Evolutionary conservation across 2,329 filamentous ascomycete species (phyloP).

Genomic region (Botrytis hyacinthi): DNA sequence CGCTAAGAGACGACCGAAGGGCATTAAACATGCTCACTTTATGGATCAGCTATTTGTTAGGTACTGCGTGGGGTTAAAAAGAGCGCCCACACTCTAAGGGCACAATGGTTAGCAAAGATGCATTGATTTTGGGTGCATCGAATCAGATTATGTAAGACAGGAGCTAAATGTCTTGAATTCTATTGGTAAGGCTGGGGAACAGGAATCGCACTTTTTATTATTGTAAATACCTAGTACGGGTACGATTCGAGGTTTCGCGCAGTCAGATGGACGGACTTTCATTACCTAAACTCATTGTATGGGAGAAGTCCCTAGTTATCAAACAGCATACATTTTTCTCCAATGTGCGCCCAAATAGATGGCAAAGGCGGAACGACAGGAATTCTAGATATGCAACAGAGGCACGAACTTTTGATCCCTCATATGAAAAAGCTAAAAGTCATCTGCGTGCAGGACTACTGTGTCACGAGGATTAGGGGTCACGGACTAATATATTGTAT

Average conservation of each 20-base stretch:
- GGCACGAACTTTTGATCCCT: background rate
- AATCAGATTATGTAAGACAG: background rate
- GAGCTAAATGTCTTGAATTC: background rate
- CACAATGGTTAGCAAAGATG: background rate
- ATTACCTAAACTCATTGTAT: background rate
- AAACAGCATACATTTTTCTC: background rate
- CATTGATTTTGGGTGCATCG: background rate
- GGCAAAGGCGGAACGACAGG: constrained; percentile 7
- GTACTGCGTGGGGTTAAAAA: constrained; percentile 52
- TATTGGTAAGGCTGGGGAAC: background rate
- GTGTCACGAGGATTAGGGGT: background rate
- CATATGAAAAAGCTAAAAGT: background rate
- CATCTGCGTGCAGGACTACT: background rate
- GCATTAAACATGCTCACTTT: constrained; percentile 88
- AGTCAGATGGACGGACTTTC: background rate
- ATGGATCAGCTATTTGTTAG: constrained; percentile 78
- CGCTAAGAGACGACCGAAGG: constrained; percentile 67
- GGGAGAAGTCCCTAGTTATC: background rate
- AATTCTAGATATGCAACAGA: constrained; percentile 7
- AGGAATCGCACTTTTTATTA: background rate
- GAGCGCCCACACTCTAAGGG: constrained; percentile 34
- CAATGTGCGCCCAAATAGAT: too few relatives aligned
- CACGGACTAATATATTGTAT: background rate
- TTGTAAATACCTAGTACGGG: background rate
- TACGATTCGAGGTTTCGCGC: background rate